A percentile compares a stretch with the other conserved stretches of the same genome.
These are phyloP conservation scores for Phytophthora idaei DNA, from an alignment of 352 stramenopile species.

Conservation along the genomic window DNA sequence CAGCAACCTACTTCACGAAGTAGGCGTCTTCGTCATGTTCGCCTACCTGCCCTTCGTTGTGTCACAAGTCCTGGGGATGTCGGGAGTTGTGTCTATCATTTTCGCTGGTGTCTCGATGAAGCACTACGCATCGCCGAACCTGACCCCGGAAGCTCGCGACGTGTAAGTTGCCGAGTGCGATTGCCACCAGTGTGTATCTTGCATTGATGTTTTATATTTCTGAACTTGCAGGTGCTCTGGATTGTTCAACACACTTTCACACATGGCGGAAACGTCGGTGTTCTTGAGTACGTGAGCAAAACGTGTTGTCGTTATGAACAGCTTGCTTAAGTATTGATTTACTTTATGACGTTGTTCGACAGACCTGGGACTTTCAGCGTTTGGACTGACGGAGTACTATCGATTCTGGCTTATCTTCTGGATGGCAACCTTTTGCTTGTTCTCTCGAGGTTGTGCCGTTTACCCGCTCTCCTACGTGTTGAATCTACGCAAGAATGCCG, in stretches of 20 bases:
- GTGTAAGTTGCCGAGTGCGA: slow-evolving; percentile 50
- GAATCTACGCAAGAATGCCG: slow-evolving; percentile 62
- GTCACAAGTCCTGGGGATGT: slow-evolving; percentile 80
- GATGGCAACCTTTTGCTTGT: slow-evolving; percentile 85
- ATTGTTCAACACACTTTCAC: slow-evolving; percentile 91
- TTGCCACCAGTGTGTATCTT: background rate
- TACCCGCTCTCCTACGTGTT: slow-evolving; percentile 87
- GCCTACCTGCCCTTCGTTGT: slow-evolving; percentile 82
- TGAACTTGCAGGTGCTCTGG: slow-evolving; percentile 61
- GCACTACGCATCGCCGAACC: slow-evolving; percentile 89
- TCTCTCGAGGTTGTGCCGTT: slow-evolving; percentile 83
- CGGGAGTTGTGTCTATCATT: slow-evolving; percentile 94
- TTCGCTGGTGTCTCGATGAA: slow-evolving; percentile 93
- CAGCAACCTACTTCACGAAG: slow-evolving; percentile 87
- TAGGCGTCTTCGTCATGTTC: slow-evolving; percentile 90
- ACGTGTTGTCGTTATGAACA: too few relatives aligned
- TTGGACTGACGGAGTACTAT: slow-evolving; percentile 80
- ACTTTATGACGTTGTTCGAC: slow-evolving; percentile 7
- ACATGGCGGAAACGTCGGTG: slow-evolving; percentile 92
- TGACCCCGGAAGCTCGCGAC: slow-evolving; percentile 79
- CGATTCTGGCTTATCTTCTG: slow-evolving; percentile 88
- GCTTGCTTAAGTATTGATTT: background rate
- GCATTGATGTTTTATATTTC: background rate
- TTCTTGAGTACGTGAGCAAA: slow-evolving; percentile 83
- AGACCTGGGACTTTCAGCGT: slow-evolving; percentile 92